Evolutionary conservation across 805 yeast genomes (phyloP), one percentile per base, ranked within the genome.

Genomic region (Saccharomycodes ludwigii): DNA sequence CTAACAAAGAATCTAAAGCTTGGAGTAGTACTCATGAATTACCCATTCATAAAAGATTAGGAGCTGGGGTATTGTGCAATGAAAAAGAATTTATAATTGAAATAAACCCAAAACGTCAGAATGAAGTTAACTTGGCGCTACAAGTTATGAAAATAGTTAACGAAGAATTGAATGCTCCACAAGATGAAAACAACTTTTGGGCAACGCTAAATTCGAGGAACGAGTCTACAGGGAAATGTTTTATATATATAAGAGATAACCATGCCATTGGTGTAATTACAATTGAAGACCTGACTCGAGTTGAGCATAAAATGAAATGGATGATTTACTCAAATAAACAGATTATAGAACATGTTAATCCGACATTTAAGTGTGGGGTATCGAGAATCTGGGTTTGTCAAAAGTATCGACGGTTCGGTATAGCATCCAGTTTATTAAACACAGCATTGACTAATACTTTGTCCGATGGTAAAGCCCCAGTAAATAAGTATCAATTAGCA

Each of bases 81-180:
- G n/a, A n/a, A n/a, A n/a, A n/a, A 20, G 10, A 20, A 11, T 9
- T 20, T 8, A 50, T 68, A 5, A 53, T 60, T 0, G 58, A 59
- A 42, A 52, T 65, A 3, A 44, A 61, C 32, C 44, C 57, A 1
- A 40, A 41, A 1, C 50, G 41, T n/a, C 31, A 33, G 6, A 41
- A 45, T 11, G 68, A 61, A 34, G 57, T 47, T 1, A 39, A 41
- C 7, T 56, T 62, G 2, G 50, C 62, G 1, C 30, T 53, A 21
- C 65, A 62, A 18, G 44, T 74, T 4, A 47, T 79, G 36, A 53
- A 57, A 1, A 53, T 75, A 47, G 80, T 71, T 6, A 77, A 79
- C 46, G 58, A 54, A 5, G 79, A 71, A 39, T 53, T 79, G 29
- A 68, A 65, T 49, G 84, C 86, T 0, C 77, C 73, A 5, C 50